Percentiles rank a stretch among this genome's conserved stretches.
These are phyloP conservation scores for Monilinia vaccinii-corymbosi DNA, from an alignment of 2,329 filamentous ascomycete genomes.

Conservation along the genomic window DNA sequence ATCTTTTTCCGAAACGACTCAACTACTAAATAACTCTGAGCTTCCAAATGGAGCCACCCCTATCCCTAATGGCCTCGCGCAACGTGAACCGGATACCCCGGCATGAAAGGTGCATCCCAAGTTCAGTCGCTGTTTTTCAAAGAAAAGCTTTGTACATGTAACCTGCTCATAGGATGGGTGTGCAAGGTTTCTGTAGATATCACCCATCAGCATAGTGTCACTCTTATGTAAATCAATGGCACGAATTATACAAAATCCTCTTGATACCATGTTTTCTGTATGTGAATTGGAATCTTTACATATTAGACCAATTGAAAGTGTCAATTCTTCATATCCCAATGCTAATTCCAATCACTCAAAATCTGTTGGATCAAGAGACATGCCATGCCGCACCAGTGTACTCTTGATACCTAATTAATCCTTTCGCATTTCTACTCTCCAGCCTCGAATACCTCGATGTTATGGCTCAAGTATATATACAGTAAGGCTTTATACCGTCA, in stretches of 20 bases:
- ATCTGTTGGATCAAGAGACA: background rate
- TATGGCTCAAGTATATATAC: too few species aligned
- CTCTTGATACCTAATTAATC: background rate
- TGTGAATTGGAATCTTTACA: background rate
- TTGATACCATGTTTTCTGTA: background rate
- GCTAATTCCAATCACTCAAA: background rate
- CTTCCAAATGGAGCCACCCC: background rate
- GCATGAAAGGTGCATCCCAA: background rate
- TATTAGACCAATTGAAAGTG: background rate
- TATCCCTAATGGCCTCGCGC: background rate
- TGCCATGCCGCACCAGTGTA: background rate
- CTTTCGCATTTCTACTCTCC: too few species aligned
- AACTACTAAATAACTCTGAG: background rate
- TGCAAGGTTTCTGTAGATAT: background rate
- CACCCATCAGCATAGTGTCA: background rate
- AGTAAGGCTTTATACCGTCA: too few species aligned
- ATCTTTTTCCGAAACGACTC: background rate
- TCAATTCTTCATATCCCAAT: background rate
- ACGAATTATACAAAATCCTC: background rate
- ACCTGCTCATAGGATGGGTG: background rate
- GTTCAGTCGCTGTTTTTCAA: background rate
- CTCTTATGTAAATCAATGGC: background rate
- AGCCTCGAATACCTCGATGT: too few species aligned
- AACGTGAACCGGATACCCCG: background rate
- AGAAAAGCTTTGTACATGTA: background rate